Percentiles rank a stretch among this genome's conserved stretches.
Evolutionary conservation across 352 stramenopile species (phyloP).

Genomic region (Pythium aquatile): DNA sequence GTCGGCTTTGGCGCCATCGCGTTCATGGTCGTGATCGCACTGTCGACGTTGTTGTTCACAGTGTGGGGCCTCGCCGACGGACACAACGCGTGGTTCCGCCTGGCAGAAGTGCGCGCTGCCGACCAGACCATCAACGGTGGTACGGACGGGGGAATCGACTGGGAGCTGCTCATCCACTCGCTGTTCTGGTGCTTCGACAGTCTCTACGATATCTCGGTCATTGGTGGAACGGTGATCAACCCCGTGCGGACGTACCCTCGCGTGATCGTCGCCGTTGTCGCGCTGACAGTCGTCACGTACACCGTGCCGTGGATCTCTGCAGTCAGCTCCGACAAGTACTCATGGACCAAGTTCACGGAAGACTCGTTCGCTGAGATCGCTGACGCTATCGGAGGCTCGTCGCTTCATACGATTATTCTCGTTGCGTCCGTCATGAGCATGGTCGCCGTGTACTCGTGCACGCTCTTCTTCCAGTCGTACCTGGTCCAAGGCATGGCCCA

Average conservation of each 20-base stretch:
- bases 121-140: background rate
- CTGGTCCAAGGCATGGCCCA: constrained; percentile 61
- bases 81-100: constrained; percentile 28
- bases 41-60: background rate
- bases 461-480: constrained; percentile 83
- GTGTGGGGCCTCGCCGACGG: background rate
- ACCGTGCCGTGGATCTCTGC: constrained; percentile 20
- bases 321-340: constrained; percentile 10
- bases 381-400: constrained; percentile 47
- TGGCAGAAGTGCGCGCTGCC: background rate
- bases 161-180: constrained; percentile 85
- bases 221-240: constrained; percentile 84
- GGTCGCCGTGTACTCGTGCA: constrained; percentile 77
- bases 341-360: constrained; percentile 19
- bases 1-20: constrained; percentile 30
- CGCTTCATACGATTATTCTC: constrained; percentile 46
- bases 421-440: background rate
- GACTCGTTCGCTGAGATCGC: constrained; percentile 20
- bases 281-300: constrained; percentile 49
- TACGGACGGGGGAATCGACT: constrained; percentile 36
- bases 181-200: constrained; percentile 95
- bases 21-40: constrained; percentile 30
- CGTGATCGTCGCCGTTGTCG: constrained; percentile 72
- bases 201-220: constrained; percentile 81
- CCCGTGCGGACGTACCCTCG: constrained; percentile 34